Conservation (phyloP, 768 basidiomycete genomes). For the Boletus coccyginus region DNA sequence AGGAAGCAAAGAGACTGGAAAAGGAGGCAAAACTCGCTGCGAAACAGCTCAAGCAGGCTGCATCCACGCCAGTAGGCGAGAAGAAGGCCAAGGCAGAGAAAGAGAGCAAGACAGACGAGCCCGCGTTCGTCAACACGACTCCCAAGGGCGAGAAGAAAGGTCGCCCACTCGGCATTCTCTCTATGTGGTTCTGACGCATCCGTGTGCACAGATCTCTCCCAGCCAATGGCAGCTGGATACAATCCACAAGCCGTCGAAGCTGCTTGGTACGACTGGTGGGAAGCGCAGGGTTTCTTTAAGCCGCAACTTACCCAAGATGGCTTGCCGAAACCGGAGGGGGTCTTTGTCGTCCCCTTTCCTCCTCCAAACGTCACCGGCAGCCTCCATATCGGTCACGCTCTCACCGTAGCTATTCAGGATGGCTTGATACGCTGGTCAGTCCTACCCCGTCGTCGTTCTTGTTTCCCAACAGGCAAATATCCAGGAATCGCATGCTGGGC, state of each 20-base stretch:
- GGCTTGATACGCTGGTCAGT: slow-evolving; percentile 81
- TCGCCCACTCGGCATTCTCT: slow-evolving; percentile 25
- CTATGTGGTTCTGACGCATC: background rate
- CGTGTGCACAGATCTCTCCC: slow-evolving; percentile 62
- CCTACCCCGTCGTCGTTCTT: background rate
- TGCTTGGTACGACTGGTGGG: slow-evolving; percentile 99
- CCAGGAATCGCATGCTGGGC: slow-evolving; percentile 94
- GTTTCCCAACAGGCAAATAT: background rate
- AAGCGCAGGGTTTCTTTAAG: slow-evolving; percentile 84
- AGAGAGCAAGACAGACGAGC: slow-evolving; percentile 66
- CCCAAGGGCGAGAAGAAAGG: slow-evolving; percentile 95
- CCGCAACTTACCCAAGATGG: slow-evolving; percentile 63
- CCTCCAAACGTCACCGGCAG: slow-evolving; percentile 97
- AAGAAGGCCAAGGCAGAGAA: slow-evolving; percentile 79
- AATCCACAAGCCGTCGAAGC: slow-evolving; percentile 94
- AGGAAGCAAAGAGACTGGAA: slow-evolving; percentile 78
- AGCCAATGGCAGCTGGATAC: slow-evolving; percentile 90
- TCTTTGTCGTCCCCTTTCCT: slow-evolving; percentile 85
- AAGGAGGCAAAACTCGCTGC: slow-evolving; percentile 78
- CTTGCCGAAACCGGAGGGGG: slow-evolving; percentile 56
- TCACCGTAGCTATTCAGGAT: slow-evolving; percentile 92
- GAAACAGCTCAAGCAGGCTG: slow-evolving; percentile 46
- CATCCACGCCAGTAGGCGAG: slow-evolving; percentile 42
- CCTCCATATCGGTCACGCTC: slow-evolving; percentile 92
- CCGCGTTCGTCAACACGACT: slow-evolving; percentile 83